These are phyloP conservation scores for Blastomyces silverae DNA, from an alignment of 2,329 filamentous ascomycete species.

Conservation along the genomic window DNA sequence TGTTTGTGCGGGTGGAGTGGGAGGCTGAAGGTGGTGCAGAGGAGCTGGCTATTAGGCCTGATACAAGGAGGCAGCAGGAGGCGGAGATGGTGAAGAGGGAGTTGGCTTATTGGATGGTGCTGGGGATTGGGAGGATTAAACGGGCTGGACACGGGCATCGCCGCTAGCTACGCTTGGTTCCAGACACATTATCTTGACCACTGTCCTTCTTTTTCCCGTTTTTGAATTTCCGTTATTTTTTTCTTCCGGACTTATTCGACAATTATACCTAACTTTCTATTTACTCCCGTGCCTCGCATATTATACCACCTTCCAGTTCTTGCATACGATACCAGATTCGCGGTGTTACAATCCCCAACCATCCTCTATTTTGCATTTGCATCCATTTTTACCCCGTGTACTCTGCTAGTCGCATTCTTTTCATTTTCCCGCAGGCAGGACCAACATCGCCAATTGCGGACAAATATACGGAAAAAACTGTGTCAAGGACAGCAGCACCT, in stretches of 20 bases:
- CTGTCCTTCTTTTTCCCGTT: not conserved
- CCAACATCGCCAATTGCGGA: not conserved
- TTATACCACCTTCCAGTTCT: not conserved
- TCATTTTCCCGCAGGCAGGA: not conserved
- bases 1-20: constrained; percentile 91
- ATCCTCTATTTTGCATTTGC: not conserved
- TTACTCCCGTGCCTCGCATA: not conserved
- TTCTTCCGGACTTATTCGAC: not conserved
- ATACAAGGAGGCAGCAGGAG: constrained; percentile 42
- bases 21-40: constrained; percentile 55
- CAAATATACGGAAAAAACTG: not conserved
- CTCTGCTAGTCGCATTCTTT: not conserved
- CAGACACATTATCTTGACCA: not conserved
- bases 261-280: not conserved
- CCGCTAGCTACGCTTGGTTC: constrained; percentile 12
- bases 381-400: not conserved
- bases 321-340: not conserved
- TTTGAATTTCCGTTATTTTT: not conserved
- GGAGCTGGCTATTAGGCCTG: constrained; percentile 29
- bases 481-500: not conserved
- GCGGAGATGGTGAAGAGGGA: constrained; percentile 72
- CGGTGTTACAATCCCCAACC: not conserved
- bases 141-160: constrained; percentile 16
- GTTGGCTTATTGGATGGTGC: constrained; percentile 89
- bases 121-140: constrained; percentile 76